Conservation (phyloP, 495 filamentous ascomycete genomes). For the Articulospora tetracladia region DNA sequence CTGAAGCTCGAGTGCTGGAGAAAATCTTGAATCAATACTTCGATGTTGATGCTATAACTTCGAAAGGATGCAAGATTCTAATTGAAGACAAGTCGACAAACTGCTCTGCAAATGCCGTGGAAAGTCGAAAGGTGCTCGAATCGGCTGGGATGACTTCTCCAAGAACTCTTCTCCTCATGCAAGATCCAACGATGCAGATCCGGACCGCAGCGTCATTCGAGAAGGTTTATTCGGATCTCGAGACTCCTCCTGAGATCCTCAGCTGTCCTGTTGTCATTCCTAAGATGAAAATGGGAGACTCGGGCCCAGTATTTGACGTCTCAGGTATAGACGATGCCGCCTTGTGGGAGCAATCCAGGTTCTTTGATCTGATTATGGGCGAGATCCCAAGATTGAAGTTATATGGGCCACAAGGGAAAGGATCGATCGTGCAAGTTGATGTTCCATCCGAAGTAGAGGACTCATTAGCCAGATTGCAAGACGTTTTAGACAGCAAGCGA, state of each 20-base stretch:
- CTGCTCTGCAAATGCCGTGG: conserved; percentile 33
- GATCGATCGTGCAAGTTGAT: conserved; percentile 36
- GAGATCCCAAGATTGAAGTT: conserved; percentile 27
- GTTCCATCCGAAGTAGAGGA: conserved; percentile 28
- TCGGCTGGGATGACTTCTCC: conserved; percentile 14
- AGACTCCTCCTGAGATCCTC: conserved; percentile 19
- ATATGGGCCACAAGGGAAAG: conserved; percentile 34
- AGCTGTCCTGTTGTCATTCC: conserved; percentile 33
- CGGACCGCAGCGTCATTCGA: conserved; percentile 34
- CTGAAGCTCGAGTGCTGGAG: conserved; percentile 32
- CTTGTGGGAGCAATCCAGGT: conserved; percentile 27
- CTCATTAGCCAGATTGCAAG: conserved; percentile 21
- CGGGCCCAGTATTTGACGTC: conserved; percentile 16
- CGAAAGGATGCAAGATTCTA: conserved; percentile 25
- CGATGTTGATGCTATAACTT: conserved; percentile 17
- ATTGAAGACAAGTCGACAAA: conserved; percentile 36
- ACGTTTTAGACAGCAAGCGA: conserved; percentile 2
- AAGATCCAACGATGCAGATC: conserved; percentile 37
- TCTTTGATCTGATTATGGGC: conserved; percentile 14
- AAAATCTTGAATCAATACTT: conserved; percentile 28
- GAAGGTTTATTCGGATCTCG: conserved; percentile 24
- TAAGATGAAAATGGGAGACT: conserved; percentile 10
- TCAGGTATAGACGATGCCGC: background rate
- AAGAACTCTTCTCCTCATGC: conserved; percentile 27
- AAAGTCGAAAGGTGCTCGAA: conserved; percentile 28